A percentile compares a stretch with the other conserved stretches of the same genome.
phyloP scores from a whole-genome alignment of 2,329 filamentous ascomycete species.

The Microsporum canis region DNA sequence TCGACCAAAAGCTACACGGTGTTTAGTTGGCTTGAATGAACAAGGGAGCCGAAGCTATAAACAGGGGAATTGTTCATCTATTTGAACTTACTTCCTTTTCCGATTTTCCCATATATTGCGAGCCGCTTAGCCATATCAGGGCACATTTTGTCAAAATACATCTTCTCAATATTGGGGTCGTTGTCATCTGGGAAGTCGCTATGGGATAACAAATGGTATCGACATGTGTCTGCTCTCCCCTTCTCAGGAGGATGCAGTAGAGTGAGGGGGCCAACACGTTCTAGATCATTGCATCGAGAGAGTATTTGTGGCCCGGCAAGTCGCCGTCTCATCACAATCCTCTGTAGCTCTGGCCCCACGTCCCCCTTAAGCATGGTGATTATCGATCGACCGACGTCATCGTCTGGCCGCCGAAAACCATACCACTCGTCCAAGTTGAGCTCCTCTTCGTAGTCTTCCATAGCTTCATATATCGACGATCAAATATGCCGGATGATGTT shows the following conservation, averaged over 20 bases:
- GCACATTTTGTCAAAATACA: slow-evolving; percentile 3
- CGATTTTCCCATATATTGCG: slow-evolving; percentile 9
- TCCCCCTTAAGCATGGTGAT: background rate
- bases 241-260: background rate
- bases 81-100: slow-evolving; percentile 9
- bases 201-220: background rate
- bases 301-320: background rate
- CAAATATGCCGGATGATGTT: background rate
- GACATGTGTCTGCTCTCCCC: background rate
- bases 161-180: background rate
- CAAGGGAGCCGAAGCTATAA: background rate
- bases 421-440: background rate
- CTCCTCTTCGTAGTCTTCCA: background rate
- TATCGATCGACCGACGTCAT: background rate
- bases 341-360: background rate
- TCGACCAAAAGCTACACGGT: background rate
- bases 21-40: background rate
- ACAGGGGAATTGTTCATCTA: too few species aligned
- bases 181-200: background rate
- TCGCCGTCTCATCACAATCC: background rate
- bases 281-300: background rate
- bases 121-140: slow-evolving; percentile 6
- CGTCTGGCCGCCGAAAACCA: background rate
- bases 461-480: background rate
- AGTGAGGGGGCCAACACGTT: background rate